A percentile compares a stretch with the other conserved stretches of the same genome.
These are phyloP conservation scores for Lathyrus sativus DNA, from an alignment of 306 rosid species.

Conservation along the genomic window DNA sequence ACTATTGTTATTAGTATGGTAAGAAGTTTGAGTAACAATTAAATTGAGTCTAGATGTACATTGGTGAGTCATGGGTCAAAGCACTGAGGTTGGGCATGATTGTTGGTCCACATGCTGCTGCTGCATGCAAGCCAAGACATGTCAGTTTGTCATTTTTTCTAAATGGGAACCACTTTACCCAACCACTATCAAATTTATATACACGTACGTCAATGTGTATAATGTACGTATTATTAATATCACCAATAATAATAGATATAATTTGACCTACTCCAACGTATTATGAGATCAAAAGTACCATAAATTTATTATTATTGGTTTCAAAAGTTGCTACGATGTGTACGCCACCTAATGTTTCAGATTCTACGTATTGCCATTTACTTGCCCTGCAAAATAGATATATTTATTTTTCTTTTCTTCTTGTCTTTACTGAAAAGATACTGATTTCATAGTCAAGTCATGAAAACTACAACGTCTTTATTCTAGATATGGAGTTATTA, in stretches of 20 bases:
- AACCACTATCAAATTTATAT: not conserved
- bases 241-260: not conserved
- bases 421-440: slow-evolving; percentile 21
- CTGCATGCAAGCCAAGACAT: slow-evolving; percentile 30
- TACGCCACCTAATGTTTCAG: slow-evolving; percentile 37
- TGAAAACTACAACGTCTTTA: not conserved
- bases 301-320: slow-evolving; percentile 19
- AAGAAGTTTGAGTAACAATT: too few species aligned
- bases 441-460: slow-evolving; percentile 7
- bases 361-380: slow-evolving; percentile 34
- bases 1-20: too few species aligned
- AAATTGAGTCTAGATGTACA: slow-evolving; percentile 8
- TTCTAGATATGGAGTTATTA: too few species aligned
- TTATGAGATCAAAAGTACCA: slow-evolving; percentile 31
- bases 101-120: slow-evolving; percentile 47
- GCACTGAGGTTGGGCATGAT: slow-evolving; percentile 19
- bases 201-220: slow-evolving; percentile 1
- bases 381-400: not conserved
- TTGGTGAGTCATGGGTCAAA: slow-evolving; percentile 41
- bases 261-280: not conserved
- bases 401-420: slow-evolving; percentile 15
- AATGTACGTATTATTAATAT: not conserved
- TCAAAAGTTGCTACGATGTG: slow-evolving; percentile 28
- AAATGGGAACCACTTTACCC: not conserved
- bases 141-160: slow-evolving; percentile 23